Evolutionary conservation across 768 basidiomycete species (phyloP), one percentile per base, ranked within the genome.

Genomic region (Tulasnella sp.): DNA sequence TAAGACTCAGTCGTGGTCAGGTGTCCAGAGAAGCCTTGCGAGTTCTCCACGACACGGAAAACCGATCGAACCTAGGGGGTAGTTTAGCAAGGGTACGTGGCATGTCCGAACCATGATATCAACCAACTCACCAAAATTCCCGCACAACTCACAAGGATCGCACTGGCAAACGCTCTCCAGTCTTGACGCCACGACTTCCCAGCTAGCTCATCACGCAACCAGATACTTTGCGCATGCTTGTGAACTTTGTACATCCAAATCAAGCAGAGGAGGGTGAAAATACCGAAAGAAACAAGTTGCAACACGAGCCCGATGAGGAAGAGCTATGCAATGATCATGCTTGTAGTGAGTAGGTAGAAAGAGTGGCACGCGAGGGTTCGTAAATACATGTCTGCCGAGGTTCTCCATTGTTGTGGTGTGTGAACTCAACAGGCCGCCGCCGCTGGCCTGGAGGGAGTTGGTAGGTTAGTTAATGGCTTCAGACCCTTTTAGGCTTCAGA

Each of bases 21-120:
- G 38, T 73, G 71, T 2, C 83, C 83, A 19, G 68, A 61, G 68
- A 73, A 85, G n/a, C 86, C 86, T 68, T 85, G 72, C 3, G 80
- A 77, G 27, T 81, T 74, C 64, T 88, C 85, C 15, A 76, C 72
- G 15, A 72, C 65, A 62, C 79, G 77, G 72, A 81, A 88, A 1
- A 75, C 68, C 41, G 82, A 86, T 56, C 86, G 85, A 62, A 85
- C 75, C 61, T 61, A n/a, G 29, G 30, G n/a, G 24, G 41, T 9
- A 21, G 5, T 29, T 9, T 42, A 56, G 21, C 21, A 56, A 38
- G 34, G 7, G 34, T 7, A 15, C 34, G 34, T 5, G 7, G 34
- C 34, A 15, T 7, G 15, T 38, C 17, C 3, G n/a, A 26, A 58
- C 17, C n/a, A 49, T 26, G 24, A 27, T 11, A 19, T 62, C 8